Evolutionary conservation across 1,139 yeast species (phyloP).

Genomic region (Candida freyschussii): DNA sequence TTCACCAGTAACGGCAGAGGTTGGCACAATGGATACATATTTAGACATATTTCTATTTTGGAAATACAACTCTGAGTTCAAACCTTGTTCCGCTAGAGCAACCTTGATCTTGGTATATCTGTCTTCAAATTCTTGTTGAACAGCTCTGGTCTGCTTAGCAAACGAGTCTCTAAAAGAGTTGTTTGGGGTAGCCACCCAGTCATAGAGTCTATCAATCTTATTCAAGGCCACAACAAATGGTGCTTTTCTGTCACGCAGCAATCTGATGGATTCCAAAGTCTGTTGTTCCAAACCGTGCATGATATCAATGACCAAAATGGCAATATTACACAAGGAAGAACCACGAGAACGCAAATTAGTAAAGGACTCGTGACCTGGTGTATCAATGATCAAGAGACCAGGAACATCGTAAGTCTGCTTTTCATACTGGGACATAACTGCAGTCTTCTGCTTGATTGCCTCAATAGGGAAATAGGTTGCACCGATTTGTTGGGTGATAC

Average conservation of each 20-base stretch:
- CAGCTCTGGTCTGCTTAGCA: constrained; percentile 74
- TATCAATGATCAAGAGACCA: constrained; percentile 92
- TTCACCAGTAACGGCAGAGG: constrained; percentile 98
- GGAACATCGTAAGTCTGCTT: constrained; percentile 90
- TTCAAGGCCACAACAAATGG: constrained; percentile 96
- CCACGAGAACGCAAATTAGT: constrained; percentile 97
- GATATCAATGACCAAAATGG: constrained; percentile 94
- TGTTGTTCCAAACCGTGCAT: constrained; percentile 99
- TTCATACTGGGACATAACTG: constrained; percentile 83
- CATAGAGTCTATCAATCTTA: constrained; percentile 95
- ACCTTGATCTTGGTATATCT: constrained; percentile 82
- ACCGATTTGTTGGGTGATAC: constrained; percentile 99
- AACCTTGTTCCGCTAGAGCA: constrained; percentile 95
- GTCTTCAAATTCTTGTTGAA: constrained; percentile 87
- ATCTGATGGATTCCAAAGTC: constrained; percentile 87
- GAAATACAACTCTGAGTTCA: constrained; percentile 93
- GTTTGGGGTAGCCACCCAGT: constrained; percentile 87
- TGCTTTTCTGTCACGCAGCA: constrained; percentile 93
- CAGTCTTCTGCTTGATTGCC: constrained; percentile 85
- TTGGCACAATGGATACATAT: constrained; percentile 94
- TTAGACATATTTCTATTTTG: constrained; percentile 91
- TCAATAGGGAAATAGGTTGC: constrained; percentile 99
- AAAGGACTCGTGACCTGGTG: constrained; percentile 99
- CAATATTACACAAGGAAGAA: constrained; percentile 97
- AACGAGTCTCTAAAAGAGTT: constrained; percentile 94